Conservation (phyloP, 2,329 filamentous ascomycete species). For the Cladosporium halotolerans region DNA sequence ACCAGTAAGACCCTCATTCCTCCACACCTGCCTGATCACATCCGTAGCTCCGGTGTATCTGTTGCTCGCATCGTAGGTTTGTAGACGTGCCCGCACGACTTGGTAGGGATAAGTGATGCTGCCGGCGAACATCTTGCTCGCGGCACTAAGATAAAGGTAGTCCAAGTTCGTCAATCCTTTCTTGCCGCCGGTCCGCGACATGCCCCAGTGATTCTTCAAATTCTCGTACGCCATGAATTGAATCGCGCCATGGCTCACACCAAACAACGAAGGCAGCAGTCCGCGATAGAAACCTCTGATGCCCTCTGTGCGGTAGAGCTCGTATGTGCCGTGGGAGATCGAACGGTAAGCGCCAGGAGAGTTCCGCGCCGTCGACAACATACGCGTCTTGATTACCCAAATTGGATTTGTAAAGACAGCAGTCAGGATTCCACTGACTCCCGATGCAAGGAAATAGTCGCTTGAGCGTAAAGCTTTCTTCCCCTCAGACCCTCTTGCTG, state of each 20-base stretch:
- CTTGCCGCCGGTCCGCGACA: constrained; percentile 28
- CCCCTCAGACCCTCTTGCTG: constrained; percentile 26
- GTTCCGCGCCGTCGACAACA: constrained; percentile 76
- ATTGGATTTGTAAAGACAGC: constrained; percentile 86
- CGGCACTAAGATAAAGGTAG: constrained; percentile 71
- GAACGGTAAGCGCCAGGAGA: constrained; percentile 73
- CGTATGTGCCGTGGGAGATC: constrained; percentile 63
- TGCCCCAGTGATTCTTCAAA: constrained; percentile 56
- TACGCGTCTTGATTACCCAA: constrained; percentile 97
- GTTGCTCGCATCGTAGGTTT: constrained; percentile 76
- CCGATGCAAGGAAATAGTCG: constrained; percentile 79
- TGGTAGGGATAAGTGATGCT: constrained; percentile 91
- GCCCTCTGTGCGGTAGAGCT: constrained; percentile 67
- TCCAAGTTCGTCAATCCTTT: constrained; percentile 61
- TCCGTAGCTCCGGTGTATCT: constrained; percentile 67
- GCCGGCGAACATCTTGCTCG: constrained; percentile 83
- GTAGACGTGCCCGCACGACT: constrained; percentile 78
- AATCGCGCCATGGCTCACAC: constrained; percentile 85
- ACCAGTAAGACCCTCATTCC: constrained; percentile 68
- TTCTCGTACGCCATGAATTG: constrained; percentile 94
- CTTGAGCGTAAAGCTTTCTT: constrained; percentile 47
- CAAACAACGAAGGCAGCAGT: constrained; percentile 72
- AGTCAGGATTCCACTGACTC: constrained; percentile 62
- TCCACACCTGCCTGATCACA: constrained; percentile 68
- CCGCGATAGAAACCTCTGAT: constrained; percentile 79